Percentiles rank a stretch among this genome's conserved stretches.
phyloP scores from a whole-genome alignment of 495 filamentous ascomycete genomes.

The Elasticomyces elasticus region DNA sequence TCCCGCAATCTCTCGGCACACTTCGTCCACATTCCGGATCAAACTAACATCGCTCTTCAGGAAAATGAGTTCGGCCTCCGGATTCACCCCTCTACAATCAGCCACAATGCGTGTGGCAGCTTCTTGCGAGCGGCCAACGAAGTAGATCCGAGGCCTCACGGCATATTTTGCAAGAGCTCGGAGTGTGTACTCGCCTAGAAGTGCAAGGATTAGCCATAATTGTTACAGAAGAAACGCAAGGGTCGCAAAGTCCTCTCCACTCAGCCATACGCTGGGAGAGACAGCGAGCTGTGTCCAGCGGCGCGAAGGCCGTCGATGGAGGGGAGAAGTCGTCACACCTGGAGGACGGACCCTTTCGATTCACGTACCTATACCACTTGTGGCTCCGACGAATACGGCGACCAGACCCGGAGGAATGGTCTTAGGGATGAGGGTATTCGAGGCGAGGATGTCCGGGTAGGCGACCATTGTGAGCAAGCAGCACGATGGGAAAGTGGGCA shows the following conservation, averaged over 20 bases:
- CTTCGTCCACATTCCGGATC: constrained; percentile 15
- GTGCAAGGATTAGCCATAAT: no score
- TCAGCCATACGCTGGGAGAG: no score
- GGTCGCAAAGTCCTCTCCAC: no score
- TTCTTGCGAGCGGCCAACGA: constrained; percentile 29
- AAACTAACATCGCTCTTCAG: constrained; percentile 20
- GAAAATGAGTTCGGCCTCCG: constrained; percentile 15
- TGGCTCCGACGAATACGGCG: constrained; percentile 37
- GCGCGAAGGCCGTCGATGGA: no score
- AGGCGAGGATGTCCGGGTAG: constrained; percentile 2
- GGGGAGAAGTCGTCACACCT: no score
- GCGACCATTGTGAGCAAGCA: constrained; percentile 17
- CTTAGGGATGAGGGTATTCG: constrained; percentile 8
- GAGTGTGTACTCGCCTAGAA: constrained; percentile 31
- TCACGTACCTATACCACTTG: constrained; percentile 39
- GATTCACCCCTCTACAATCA: constrained; percentile 3
- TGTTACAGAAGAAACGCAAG: no score
- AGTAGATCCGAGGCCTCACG: constrained; percentile 29
- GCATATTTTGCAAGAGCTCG: constrained; percentile 28
- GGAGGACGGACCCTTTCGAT: no score
- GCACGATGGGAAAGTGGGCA: no score
- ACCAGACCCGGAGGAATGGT: constrained; percentile 10
- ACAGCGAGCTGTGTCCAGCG: no score
- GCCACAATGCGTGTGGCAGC: constrained; percentile 1
- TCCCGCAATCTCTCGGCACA: constrained; percentile 14